Evolutionary conservation across 2,329 filamentous ascomycete species (phyloP).

Genomic region (Septoria linicola): DNA sequence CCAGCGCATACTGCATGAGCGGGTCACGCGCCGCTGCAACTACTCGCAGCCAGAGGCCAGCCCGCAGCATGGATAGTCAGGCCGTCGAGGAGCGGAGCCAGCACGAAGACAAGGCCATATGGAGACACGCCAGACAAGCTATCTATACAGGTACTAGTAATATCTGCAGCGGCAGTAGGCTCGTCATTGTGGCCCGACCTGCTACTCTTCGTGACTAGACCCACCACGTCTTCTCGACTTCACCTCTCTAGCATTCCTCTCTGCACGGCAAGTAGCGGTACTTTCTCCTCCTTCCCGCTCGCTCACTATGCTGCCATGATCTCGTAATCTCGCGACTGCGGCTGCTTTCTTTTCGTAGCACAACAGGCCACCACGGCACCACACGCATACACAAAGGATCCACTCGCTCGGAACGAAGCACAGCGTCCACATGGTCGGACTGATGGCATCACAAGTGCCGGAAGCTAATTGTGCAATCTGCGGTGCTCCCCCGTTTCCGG

Average conservation of each 20-base stretch:
- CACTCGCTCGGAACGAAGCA: slow-evolving; percentile 5
- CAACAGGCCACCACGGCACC: slow-evolving; percentile 6
- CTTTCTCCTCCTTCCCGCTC: slow-evolving; percentile 1
- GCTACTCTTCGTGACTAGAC: slow-evolving; percentile 3
- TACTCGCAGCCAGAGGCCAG: slow-evolving; percentile 18
- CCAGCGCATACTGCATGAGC: slow-evolving; percentile 25
- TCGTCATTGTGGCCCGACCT: slow-evolving; percentile 12
- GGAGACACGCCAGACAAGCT: slow-evolving; percentile 22
- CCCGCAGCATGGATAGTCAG: slow-evolving; percentile 2
- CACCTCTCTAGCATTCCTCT: slow-evolving; percentile 12
- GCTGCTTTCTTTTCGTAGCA: slow-evolving; percentile 8
- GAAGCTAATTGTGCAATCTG: slow-evolving; percentile 41
- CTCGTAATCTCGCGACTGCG: slow-evolving; percentile 5
- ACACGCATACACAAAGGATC: neutral
- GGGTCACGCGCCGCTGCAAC: slow-evolving; percentile 19
- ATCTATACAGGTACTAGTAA: slow-evolving; percentile 22
- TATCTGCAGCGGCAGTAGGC: slow-evolving; percentile 20
- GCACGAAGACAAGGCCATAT: slow-evolving; percentile 16
- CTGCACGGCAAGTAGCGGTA: slow-evolving; percentile 15
- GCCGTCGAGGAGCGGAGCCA: slow-evolving; percentile 19
- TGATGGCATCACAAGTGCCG: slow-evolving; percentile 26
- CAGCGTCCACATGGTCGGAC: slow-evolving; percentile 23
- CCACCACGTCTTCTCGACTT: slow-evolving; percentile 13
- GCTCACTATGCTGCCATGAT: slow-evolving; percentile 10
- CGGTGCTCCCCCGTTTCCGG: slow-evolving; percentile 34